phyloP scores from a whole-genome alignment of 805 yeast species.

The Sungouiozyma ichnusensis region DNA sequence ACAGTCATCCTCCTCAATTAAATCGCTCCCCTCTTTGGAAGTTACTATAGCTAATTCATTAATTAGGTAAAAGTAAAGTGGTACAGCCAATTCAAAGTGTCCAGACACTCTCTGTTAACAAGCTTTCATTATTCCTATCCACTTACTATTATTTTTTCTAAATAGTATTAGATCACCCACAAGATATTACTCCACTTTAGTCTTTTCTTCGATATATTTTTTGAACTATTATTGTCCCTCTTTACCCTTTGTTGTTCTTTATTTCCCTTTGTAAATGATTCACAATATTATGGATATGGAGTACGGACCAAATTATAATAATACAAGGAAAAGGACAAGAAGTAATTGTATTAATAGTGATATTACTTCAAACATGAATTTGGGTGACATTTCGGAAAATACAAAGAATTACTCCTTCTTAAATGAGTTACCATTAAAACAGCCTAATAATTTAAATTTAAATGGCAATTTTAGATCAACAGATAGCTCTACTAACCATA shows the following conservation, averaged over 20 bases:
- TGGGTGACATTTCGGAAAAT: neutral
- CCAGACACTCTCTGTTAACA: no score
- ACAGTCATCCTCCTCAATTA: neutral
- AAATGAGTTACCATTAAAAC: neutral
- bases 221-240: neutral
- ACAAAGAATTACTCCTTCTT: neutral
- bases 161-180: no score
- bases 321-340: constrained; percentile 2
- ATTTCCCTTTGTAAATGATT: neutral
- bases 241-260: neutral
- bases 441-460: neutral
- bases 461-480: neutral
- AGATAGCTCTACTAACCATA: constrained; percentile 7
- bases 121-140: no score
- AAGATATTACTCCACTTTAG: neutral
- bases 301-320: neutral
- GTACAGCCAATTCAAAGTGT: no score
- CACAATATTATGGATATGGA: neutral
- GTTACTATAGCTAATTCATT: no score
- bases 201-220: neutral
- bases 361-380: neutral
- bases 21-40: neutral
- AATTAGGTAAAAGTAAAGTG: no score
- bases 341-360: neutral
- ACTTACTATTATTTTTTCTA: no score